Percentiles rank a stretch among this genome's conserved stretches.
Evolutionary conservation across 169 alveolate genomes (phyloP).

Genomic region (Plasmodium inui): DNA sequence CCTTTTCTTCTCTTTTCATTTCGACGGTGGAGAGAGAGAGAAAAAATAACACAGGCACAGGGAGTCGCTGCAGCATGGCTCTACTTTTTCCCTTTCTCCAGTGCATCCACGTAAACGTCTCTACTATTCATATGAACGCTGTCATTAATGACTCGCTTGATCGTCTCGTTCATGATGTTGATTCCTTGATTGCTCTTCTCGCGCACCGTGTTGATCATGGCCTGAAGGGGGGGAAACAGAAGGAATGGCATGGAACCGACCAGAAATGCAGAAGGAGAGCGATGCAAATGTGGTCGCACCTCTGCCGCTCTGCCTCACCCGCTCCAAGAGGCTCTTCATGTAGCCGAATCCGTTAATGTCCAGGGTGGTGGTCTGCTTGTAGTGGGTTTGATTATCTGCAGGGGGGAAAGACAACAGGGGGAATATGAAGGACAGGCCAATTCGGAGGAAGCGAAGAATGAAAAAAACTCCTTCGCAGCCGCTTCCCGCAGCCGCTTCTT

Average conservation of each 20-base stretch:
- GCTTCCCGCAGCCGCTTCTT: too few relatives aligned
- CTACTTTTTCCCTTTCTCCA: conserved; percentile 5
- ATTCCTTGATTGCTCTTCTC: conserved; percentile 68
- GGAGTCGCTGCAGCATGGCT: background rate
- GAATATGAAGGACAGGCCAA: background rate
- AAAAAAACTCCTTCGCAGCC: background rate
- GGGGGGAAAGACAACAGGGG: background rate
- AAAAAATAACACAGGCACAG: background rate
- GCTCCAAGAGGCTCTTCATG: conserved; percentile 36
- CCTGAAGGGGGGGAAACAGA: background rate
- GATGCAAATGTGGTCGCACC: background rate
- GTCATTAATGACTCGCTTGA: conserved; percentile 19
- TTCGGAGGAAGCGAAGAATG: background rate
- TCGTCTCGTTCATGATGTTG: conserved; percentile 32
- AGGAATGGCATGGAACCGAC: too few relatives aligned
- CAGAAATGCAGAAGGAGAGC: background rate
- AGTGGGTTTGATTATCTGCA: conserved; percentile 19
- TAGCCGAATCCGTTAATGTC: conserved; percentile 37
- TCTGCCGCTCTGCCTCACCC: background rate
- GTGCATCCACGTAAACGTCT: background rate
- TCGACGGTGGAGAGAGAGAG: background rate
- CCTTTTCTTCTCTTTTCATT: background rate
- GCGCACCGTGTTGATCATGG: conserved; percentile 21
- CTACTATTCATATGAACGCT: background rate
- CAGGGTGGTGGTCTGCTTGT: conserved; percentile 30